A percentile compares a stretch with the other conserved stretches of the same genome.
Conservation (phyloP, 768 basidiomycete genomes). For the Leccinum truebloodii region DNA sequence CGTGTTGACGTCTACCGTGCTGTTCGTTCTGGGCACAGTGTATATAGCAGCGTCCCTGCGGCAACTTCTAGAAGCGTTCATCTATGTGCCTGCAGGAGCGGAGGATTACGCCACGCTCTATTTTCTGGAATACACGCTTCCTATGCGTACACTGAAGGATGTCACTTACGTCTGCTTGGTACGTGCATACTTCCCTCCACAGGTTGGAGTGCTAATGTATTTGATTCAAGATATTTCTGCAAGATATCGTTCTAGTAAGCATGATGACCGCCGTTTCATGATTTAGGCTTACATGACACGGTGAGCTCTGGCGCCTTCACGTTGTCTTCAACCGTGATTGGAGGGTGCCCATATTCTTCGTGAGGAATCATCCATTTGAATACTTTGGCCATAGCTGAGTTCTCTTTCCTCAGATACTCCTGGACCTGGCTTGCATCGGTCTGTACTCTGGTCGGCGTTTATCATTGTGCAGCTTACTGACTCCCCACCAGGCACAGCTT, state of each 20-base stretch:
- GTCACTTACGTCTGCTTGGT: conserved; percentile 18
- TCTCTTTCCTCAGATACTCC: conserved; percentile 15
- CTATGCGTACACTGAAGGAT: conserved; percentile 18
- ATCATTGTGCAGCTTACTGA: background rate
- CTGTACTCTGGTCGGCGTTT: background rate
- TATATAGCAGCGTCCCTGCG: conserved; percentile 17
- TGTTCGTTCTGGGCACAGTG: conserved; percentile 13
- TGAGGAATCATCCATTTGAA: conserved; percentile 2
- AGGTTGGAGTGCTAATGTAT: background rate
- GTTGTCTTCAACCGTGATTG: conserved; percentile 24
- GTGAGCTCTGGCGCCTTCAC: conserved; percentile 27
- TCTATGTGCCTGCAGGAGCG: conserved; percentile 7
- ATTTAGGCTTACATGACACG: background rate
- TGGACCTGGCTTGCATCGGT: conserved; percentile 24
- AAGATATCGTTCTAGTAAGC: conserved; percentile 20
- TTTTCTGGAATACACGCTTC: conserved; percentile 10
- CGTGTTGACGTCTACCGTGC: conserved; percentile 14
- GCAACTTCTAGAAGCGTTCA: conserved; percentile 18
- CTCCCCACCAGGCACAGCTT: conserved; percentile 6
- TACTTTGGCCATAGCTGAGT: background rate
- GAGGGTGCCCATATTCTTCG: conserved; percentile 20
- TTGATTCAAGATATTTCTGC: conserved; percentile 13
- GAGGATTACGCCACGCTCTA: conserved; percentile 13
- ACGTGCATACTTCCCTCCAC: background rate
- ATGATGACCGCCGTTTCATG: background rate